Evolutionary conservation across 2,329 filamentous ascomycete species (phyloP).

Genomic region (Ceratocystis alfenasii): DNA sequence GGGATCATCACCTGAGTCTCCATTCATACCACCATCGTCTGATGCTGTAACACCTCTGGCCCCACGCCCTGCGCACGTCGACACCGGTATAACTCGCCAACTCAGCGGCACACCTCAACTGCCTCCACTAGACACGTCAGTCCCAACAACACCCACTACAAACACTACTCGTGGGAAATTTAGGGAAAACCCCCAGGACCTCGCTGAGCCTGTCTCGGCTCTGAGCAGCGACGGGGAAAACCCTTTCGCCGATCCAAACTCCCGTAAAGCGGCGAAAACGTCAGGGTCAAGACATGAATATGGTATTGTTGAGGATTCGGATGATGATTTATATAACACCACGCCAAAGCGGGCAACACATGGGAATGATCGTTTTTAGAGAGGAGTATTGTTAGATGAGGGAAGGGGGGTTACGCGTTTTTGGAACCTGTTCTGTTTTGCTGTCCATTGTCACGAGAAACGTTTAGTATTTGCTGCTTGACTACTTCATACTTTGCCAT

Average conservation of each 20-base stretch:
- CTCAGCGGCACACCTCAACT: constrained; percentile 20
- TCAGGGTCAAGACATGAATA: constrained; percentile 23
- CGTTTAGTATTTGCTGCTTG: not conserved
- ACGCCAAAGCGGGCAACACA: constrained; percentile 26
- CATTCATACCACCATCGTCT: not conserved
- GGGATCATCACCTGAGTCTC: not conserved
- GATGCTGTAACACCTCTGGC: constrained; percentile 7
- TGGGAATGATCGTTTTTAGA: not conserved
- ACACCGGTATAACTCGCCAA: constrained; percentile 26
- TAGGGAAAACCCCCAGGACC: constrained; percentile 28
- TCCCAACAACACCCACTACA: constrained; percentile 15
- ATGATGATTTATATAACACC: constrained; percentile 35
- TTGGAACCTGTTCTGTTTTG: not conserved
- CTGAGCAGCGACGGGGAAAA: constrained; percentile 27
- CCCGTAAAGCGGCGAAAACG: constrained; percentile 23
- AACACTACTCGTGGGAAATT: constrained; percentile 27
- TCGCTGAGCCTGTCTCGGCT: constrained; percentile 26
- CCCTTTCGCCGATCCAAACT: constrained; percentile 29
- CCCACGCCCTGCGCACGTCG: constrained; percentile 27
- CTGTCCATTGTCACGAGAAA: constrained; percentile 3
- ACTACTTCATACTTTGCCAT: not conserved
- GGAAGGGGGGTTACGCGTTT: not conserved
- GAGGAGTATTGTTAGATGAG: not conserved
- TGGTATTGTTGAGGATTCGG: constrained; percentile 26
- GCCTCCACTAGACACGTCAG: constrained; percentile 29